Evolutionary conservation across 2,329 filamentous ascomycete species (phyloP).

Genomic region (Dactylellina drechsleri): DNA sequence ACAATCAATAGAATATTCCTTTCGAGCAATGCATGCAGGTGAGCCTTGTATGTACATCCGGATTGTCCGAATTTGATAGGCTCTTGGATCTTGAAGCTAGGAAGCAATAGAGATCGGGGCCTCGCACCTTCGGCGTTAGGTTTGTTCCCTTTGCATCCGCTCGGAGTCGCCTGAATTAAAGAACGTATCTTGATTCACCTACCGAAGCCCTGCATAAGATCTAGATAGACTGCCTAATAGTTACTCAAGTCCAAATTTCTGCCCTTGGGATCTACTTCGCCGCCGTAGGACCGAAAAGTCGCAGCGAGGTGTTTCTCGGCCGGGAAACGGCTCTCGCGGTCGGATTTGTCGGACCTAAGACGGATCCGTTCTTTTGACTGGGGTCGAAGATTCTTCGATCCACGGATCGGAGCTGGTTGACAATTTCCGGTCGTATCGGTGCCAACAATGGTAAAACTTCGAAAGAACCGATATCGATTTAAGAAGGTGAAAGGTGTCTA

Average conservation of each 20-base stretch:
- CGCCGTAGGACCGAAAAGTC: slow-evolving; percentile 12
- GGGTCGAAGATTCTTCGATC: slow-evolving; percentile 1
- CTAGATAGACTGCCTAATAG: slow-evolving; percentile 6
- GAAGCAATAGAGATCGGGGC: neutral
- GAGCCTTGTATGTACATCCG: slow-evolving; percentile 21
- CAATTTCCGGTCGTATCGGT: neutral
- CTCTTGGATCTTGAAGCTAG: neutral
- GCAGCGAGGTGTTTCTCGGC: slow-evolving; percentile 22
- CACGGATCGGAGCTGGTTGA: slow-evolving; percentile 10
- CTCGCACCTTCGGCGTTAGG: slow-evolving; percentile 17
- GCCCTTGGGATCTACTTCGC: neutral
- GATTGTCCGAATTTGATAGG: slow-evolving; percentile 23
- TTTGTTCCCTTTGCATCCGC: slow-evolving; percentile 34
- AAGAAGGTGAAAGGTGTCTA: slow-evolving; percentile 14
- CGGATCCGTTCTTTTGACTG: slow-evolving; percentile 6
- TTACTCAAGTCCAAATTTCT: slow-evolving; percentile 18
- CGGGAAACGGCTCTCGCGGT: slow-evolving; percentile 31
- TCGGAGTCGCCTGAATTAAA: slow-evolving; percentile 21
- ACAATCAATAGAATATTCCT: slow-evolving; percentile 39
- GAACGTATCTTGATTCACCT: neutral
- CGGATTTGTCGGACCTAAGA: slow-evolving; percentile 44
- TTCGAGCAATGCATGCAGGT: slow-evolving; percentile 10
- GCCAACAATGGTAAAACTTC: slow-evolving; percentile 1
- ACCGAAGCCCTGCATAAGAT: neutral
- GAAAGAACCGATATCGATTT: slow-evolving; percentile 15